A percentile compares a stretch with the other conserved stretches of the same genome.
Evolutionary conservation across 169 alveolate species (phyloP).

Genomic region (Plasmodium vivax): DNA sequence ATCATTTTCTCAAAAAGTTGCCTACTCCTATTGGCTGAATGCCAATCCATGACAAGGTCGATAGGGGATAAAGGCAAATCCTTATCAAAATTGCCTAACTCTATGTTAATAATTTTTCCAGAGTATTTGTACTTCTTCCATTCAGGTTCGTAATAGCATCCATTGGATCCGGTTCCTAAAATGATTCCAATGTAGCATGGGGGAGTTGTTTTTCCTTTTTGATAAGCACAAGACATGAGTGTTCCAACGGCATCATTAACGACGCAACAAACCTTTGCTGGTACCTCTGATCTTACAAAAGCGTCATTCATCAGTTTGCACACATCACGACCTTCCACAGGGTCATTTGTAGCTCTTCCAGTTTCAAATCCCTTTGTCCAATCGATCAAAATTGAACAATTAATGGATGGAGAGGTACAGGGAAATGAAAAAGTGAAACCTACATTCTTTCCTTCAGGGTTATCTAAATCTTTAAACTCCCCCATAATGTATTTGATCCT

Average conservation of each 20-base stretch:
- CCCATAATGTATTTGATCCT: conserved; percentile 84
- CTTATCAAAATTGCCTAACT: conserved; percentile 90
- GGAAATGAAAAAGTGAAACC: conserved; percentile 92
- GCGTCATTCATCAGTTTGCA: conserved; percentile 89
- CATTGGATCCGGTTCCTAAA: conserved; percentile 91
- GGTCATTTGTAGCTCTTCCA: conserved; percentile 90
- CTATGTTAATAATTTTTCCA: conserved; percentile 90
- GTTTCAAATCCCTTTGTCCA: conserved; percentile 95
- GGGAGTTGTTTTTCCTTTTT: conserved; percentile 82
- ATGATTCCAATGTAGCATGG: conserved; percentile 89
- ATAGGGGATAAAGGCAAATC: conserved; percentile 88
- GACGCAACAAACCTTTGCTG: conserved; percentile 85
- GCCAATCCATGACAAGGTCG: conserved; percentile 86
- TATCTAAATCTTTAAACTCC: conserved; percentile 75
- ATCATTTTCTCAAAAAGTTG: conserved; percentile 90
- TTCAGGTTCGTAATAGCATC: conserved; percentile 91
- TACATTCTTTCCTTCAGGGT: conserved; percentile 69
- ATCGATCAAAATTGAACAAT: conserved; percentile 83
- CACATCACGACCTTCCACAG: conserved; percentile 93
- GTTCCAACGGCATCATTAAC: conserved; percentile 93
- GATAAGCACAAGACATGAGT: conserved; percentile 90
- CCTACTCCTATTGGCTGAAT: conserved; percentile 89
- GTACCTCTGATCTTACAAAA: conserved; percentile 82
- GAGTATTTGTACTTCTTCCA: conserved; percentile 85
- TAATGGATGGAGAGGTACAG: conserved; percentile 83